A percentile compares a stretch with the other conserved stretches of the same genome.
Conservation (phyloP, 1,139 yeast genomes). For the Lipomyces yarrowii region DNA sequence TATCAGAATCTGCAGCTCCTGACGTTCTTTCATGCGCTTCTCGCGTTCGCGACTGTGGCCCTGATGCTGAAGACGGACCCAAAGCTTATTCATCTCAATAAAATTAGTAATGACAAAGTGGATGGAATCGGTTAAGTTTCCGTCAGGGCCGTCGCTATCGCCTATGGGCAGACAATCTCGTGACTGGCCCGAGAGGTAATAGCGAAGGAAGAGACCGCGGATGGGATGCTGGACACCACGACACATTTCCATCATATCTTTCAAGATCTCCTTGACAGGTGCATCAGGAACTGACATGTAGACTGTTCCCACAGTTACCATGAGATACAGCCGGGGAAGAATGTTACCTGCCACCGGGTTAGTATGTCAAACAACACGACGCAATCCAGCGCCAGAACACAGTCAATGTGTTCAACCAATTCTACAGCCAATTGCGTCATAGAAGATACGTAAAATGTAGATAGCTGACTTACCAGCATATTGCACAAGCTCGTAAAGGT, state of each 20-base stretch:
- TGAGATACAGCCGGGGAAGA: slow-evolving; percentile 85
- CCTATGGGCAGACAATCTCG: slow-evolving; percentile 65
- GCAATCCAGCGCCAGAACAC: neutral
- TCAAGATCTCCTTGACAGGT: slow-evolving; percentile 83
- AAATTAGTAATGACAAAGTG: slow-evolving; percentile 81
- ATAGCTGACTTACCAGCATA: slow-evolving; percentile 63
- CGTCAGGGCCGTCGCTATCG: slow-evolving; percentile 41
- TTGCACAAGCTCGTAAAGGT: slow-evolving; percentile 90
- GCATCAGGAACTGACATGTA: slow-evolving; percentile 62
- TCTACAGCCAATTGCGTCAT: neutral
- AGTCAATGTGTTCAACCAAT: neutral
- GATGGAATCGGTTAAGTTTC: slow-evolving; percentile 64
- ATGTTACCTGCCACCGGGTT: slow-evolving; percentile 53
- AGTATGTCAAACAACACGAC: neutral
- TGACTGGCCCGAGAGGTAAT: slow-evolving; percentile 83
- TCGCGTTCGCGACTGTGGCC: slow-evolving; percentile 87
- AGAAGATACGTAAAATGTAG: slow-evolving; percentile 2
- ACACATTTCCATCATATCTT: slow-evolving; percentile 97
- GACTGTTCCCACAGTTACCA: slow-evolving; percentile 89
- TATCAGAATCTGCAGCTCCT: slow-evolving; percentile 85
- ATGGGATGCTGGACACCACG: slow-evolving; percentile 97
- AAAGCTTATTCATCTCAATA: slow-evolving; percentile 94
- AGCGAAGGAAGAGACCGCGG: slow-evolving; percentile 80
- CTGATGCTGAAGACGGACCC: slow-evolving; percentile 96
- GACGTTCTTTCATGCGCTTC: slow-evolving; percentile 75